A percentile compares a stretch with the other conserved stretches of the same genome.
These are phyloP conservation scores for Saturnispora sanitii DNA, from an alignment of 805 yeast genomes.

Conservation along the genomic window DNA sequence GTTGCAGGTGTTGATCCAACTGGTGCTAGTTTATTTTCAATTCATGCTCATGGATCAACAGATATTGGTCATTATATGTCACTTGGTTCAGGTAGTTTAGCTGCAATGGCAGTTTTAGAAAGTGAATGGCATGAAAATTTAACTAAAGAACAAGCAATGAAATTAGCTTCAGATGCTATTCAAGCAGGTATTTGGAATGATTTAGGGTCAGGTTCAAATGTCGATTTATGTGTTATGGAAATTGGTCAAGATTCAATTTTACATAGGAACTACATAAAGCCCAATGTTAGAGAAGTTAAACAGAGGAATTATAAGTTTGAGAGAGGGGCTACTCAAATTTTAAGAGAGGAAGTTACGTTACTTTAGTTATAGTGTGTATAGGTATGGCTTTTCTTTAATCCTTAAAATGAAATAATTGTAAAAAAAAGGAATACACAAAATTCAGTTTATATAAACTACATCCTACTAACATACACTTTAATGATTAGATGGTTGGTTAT, in stretches of 20 bases:
- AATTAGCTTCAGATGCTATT: slow-evolving; percentile 83
- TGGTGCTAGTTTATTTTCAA: slow-evolving; percentile 85
- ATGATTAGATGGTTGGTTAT: no score
- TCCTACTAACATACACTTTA: no score
- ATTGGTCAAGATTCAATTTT: slow-evolving; percentile 79
- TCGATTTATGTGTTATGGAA: slow-evolving; percentile 96
- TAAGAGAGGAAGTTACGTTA: slow-evolving; percentile 58
- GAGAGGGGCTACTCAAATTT: slow-evolving; percentile 88
- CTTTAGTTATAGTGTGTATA: slow-evolving; percentile 59
- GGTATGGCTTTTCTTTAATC: no score
- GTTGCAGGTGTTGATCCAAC: slow-evolving; percentile 98
- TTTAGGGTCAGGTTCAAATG: slow-evolving; percentile 97
- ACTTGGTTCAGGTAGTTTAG: slow-evolving; percentile 92
- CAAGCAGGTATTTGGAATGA: slow-evolving; percentile 99
- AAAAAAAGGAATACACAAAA: no score
- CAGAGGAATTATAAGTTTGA: slow-evolving; percentile 75
- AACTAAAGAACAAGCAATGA: slow-evolving; percentile 83
- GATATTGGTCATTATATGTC: slow-evolving; percentile 92
- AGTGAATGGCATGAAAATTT: slow-evolving; percentile 73
- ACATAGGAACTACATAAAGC: slow-evolving; percentile 79
- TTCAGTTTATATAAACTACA: no score
- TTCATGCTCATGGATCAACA: slow-evolving; percentile 97
- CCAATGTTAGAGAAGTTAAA: slow-evolving; percentile 79
- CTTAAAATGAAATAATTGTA: no score
- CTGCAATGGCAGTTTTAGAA: slow-evolving; percentile 97